Conservation (phyloP, 257 asterid genomes). For the Solanum acaule region DNA sequence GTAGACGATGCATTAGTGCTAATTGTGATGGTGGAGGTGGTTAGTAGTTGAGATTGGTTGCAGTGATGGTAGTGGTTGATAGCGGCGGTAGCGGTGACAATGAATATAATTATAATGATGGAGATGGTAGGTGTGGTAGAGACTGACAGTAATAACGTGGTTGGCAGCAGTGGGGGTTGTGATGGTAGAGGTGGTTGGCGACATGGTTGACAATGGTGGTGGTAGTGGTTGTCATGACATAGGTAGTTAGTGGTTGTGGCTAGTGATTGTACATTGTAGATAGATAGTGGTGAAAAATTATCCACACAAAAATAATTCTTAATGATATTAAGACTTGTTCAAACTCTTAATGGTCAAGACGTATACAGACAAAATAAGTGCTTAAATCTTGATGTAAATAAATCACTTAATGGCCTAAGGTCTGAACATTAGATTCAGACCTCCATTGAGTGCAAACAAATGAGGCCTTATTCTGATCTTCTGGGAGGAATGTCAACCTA, state of each 20-base stretch:
- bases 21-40: neutral
- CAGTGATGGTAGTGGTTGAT: neutral
- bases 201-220: neutral
- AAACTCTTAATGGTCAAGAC: too few relatives aligned
- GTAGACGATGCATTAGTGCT: neutral
- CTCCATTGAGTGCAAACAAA: neutral
- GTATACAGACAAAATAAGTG: neutral
- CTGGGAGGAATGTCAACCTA: neutral
- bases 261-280: neutral
- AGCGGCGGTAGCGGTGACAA: neutral
- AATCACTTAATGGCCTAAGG: neutral
- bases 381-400: neutral
- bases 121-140: neutral
- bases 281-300: neutral
- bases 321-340: too few relatives aligned
- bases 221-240: neutral
- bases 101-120: neutral
- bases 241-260: neutral
- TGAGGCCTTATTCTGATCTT: neutral
- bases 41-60: neutral
- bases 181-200: neutral
- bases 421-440: too few relatives aligned
- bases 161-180: neutral
- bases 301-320: neutral
- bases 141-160: neutral